A percentile compares a stretch with the other conserved stretches of the same genome.
phyloP scores from a whole-genome alignment of 2,329 filamentous ascomycete genomes.

The Fusarium kyushuense region DNA sequence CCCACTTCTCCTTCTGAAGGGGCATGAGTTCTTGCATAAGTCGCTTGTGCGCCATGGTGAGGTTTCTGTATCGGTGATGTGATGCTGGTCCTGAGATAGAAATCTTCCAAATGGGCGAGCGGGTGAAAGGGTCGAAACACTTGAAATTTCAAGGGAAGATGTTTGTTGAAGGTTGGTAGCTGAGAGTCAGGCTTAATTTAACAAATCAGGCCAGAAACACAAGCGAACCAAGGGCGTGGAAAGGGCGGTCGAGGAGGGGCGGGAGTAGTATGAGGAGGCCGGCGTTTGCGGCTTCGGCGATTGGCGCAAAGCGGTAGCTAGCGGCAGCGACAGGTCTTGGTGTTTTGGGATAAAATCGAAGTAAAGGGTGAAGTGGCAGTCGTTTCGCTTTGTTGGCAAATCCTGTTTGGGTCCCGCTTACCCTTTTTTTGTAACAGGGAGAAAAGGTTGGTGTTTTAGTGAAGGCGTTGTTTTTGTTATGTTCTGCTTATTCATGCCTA shows the following conservation, averaged over 20 bases:
- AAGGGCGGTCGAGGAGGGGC: constrained; percentile 47
- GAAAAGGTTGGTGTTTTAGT: background rate
- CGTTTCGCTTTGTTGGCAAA: constrained; percentile 24
- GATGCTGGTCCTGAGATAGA: background rate
- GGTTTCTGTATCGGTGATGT: background rate
- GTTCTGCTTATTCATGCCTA: constrained; percentile 4
- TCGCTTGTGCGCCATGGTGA: constrained; percentile 72
- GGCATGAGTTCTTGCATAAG: constrained; percentile 89
- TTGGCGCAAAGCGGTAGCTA: constrained; percentile 23
- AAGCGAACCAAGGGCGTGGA: constrained; percentile 38
- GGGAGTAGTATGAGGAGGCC: constrained; percentile 7
- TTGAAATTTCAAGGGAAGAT: background rate
- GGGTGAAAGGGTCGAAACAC: background rate
- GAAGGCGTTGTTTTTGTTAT: background rate
- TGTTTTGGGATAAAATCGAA: constrained; percentile 14
- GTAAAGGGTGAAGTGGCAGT: constrained; percentile 12
- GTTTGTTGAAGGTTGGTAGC: constrained; percentile 23
- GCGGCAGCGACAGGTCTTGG: constrained; percentile 9
- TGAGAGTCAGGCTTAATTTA: constrained; percentile 41
- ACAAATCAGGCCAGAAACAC: constrained; percentile 42
- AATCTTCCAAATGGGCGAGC: constrained; percentile 16
- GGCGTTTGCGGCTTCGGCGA: constrained; percentile 40
- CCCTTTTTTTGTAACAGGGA: background rate
- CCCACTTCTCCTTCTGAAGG: constrained; percentile 91
- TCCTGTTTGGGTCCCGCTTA: constrained; percentile 16